Percentiles rank a stretch among this genome's conserved stretches.
Conservation (phyloP, 257 asterid genomes). For the Lycium ferocissimum region DNA sequence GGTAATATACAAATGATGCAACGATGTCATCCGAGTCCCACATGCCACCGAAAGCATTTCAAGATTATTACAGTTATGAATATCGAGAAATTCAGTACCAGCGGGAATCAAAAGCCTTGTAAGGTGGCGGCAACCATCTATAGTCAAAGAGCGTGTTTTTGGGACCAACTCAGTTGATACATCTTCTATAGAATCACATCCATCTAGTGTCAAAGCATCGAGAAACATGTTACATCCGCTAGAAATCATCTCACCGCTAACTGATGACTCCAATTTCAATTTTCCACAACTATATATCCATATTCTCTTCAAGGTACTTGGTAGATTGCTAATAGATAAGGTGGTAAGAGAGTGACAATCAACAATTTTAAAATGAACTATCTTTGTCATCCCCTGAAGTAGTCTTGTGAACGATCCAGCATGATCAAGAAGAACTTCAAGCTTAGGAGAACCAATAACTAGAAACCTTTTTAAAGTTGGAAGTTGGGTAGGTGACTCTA, state of each 20-base stretch:
- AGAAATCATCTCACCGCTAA: not conserved
- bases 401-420: not conserved
- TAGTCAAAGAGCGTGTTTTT: not conserved
- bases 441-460: too few relatives aligned
- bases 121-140: accelerated
- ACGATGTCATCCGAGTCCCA: not conserved
- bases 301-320: not conserved
- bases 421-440: not conserved
- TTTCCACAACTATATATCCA: accelerated
- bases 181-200: not conserved
- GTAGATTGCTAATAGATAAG: not conserved
- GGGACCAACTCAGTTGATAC: not conserved
- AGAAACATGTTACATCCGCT: too few relatives aligned
- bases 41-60: not conserved
- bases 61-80: too few relatives aligned
- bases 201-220: too few relatives aligned
- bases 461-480: not conserved
- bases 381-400: not conserved
- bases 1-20: not conserved
- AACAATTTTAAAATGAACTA: too few relatives aligned
- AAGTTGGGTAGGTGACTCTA: not conserved
- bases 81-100: not conserved
- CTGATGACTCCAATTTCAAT: not conserved
- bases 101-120: not conserved
- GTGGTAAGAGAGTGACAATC: not conserved